phyloP scores from a whole-genome alignment of 2,329 filamentous ascomycete species.

The Stagonosporopsis rhizophila region DNA sequence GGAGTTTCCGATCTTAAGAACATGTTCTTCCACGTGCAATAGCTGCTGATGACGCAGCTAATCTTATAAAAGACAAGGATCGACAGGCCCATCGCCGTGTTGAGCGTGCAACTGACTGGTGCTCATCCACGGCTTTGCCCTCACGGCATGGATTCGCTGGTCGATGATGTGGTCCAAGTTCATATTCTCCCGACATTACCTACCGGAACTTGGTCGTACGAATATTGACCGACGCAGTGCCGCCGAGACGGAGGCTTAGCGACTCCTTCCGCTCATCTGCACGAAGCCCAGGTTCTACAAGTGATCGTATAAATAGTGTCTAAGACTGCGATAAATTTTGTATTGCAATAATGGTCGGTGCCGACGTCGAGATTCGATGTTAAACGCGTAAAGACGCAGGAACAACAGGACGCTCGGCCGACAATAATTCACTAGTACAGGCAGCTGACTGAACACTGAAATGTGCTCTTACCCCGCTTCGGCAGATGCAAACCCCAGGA shows the following conservation, averaged over 20 bases:
- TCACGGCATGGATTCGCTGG: slow-evolving; percentile 5
- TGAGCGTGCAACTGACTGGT: neutral
- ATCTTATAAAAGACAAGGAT: slow-evolving; percentile 4
- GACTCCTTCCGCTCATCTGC: neutral
- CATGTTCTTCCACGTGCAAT: neutral
- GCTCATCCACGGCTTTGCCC: slow-evolving; percentile 2
- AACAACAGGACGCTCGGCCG: no score
- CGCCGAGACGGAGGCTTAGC: neutral
- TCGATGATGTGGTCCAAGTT: slow-evolving; percentile 1
- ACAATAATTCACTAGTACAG: no score
- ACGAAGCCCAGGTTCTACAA: neutral
- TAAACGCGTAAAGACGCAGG: neutral
- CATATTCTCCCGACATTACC: neutral
- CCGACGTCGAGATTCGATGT: neutral
- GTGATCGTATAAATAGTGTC: neutral
- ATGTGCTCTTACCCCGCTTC: neutral
- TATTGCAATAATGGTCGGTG: neutral
- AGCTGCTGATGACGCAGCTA: slow-evolving; percentile 8
- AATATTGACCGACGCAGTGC: slow-evolving; percentile 1
- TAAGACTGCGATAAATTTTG: neutral
- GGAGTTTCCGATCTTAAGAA: neutral
- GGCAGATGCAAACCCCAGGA: slow-evolving; percentile 4
- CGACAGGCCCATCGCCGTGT: neutral
- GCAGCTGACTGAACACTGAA: no score
- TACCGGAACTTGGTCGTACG: slow-evolving; percentile 1